A percentile compares a stretch with the other conserved stretches of the same genome.
These are phyloP conservation scores for Fusarium poae DNA, from an alignment of 2,329 filamentous ascomycete species.

Conservation along the genomic window DNA sequence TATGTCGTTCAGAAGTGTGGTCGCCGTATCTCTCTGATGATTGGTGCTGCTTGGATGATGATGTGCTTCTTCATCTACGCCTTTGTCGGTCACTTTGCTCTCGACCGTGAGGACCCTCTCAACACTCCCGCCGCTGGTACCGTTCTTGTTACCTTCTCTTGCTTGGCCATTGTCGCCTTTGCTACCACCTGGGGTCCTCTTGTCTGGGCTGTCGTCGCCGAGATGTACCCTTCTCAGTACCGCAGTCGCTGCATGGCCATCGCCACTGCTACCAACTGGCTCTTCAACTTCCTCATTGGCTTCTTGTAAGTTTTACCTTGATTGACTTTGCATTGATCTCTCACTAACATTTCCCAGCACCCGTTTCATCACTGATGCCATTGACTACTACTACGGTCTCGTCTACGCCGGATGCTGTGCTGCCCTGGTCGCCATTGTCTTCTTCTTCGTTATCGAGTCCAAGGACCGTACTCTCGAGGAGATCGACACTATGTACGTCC, in stretches of 20 bases:
- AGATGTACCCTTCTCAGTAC: slow-evolving; percentile 73
- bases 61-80: slow-evolving; percentile 65
- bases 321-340: accelerated
- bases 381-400: slow-evolving; percentile 78
- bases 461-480: slow-evolving; percentile 80
- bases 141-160: slow-evolving; percentile 76
- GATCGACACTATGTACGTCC: slow-evolving; percentile 80
- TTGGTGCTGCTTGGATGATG: slow-evolving; percentile 72
- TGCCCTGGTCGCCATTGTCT: slow-evolving; percentile 73
- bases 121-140: slow-evolving; percentile 65
- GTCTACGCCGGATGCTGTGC: slow-evolving; percentile 78
- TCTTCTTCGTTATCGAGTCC: slow-evolving; percentile 81
- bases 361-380: slow-evolving; percentile 77
- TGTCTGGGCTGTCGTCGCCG: slow-evolving; percentile 74
- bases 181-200: slow-evolving; percentile 79
- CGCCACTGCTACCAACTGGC: slow-evolving; percentile 71
- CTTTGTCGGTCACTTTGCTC: slow-evolving; percentile 62
- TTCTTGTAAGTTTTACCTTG: slow-evolving; percentile 57
- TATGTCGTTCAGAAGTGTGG: slow-evolving; percentile 75
- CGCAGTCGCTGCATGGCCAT: slow-evolving; percentile 67
- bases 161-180: slow-evolving; percentile 75
- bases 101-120: slow-evolving; percentile 58
- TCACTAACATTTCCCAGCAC: slow-evolving; percentile 59
- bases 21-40: slow-evolving; percentile 72
- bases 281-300: slow-evolving; percentile 73